Evolutionary conservation across 176 grass and related monocot genomes (phyloP).

Genomic region (Triticum urartu): DNA sequence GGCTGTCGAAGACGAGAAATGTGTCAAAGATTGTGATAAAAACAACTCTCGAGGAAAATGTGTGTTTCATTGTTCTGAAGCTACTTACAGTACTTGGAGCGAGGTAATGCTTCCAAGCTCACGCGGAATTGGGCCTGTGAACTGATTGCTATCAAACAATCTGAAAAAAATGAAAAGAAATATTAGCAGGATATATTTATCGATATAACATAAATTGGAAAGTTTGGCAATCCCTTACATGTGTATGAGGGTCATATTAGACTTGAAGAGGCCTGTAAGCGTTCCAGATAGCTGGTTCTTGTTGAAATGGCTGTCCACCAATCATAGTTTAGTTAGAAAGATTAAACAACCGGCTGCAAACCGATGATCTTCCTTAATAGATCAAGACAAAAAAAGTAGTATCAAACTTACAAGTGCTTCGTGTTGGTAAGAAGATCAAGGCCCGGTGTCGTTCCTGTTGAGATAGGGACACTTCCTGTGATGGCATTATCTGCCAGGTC

Average conservation of each 20-base stretch:
- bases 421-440: conserved; percentile 21
- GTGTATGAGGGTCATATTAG: conserved; percentile 55
- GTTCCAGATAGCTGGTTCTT: conserved; percentile 45
- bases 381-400: not conserved
- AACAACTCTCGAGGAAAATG: not conserved
- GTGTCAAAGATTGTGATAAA: conserved; percentile 20
- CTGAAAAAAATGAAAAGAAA: not conserved
- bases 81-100: conserved; percentile 58
- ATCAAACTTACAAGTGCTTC: conserved; percentile 48
- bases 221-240: conserved; percentile 31
- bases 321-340: not conserved
- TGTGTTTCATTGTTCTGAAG: not conserved
- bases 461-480: conserved; percentile 41
- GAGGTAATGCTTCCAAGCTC: conserved; percentile 29
- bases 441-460: conserved; percentile 24
- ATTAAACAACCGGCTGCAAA: not conserved
- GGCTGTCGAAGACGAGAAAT: conserved; percentile 23
- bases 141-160: conserved; percentile 49
- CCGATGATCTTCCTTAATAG: not conserved
- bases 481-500: conserved; percentile 56
- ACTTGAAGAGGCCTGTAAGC: conserved; percentile 44
- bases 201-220: not conserved
- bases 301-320: conserved; percentile 56
- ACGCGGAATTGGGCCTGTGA: conserved; percentile 35
- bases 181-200: conserved; percentile 4